Evolutionary conservation across 805 yeast genomes (phyloP).

Genomic region (Teunomyces kruisii): DNA sequence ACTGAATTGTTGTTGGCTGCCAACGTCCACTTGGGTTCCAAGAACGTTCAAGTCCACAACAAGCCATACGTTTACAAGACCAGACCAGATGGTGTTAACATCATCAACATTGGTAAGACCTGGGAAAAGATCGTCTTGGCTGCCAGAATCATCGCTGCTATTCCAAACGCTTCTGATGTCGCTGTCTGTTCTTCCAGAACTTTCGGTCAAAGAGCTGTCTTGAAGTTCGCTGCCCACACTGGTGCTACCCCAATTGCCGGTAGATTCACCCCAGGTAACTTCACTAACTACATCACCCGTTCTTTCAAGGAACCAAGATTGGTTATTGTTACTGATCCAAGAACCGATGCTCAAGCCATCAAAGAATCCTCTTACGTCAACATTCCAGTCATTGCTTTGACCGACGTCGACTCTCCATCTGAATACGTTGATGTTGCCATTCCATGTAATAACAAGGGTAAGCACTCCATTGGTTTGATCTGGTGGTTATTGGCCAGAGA

Average conservation of each 20-base stretch:
- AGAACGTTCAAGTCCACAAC: constrained; percentile 99
- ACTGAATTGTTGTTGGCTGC: constrained; percentile 99
- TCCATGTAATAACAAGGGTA: constrained; percentile 99
- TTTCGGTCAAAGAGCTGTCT: constrained; percentile 99
- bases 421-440: constrained; percentile 99
- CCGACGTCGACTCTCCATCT: constrained; percentile 98
- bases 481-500: constrained; percentile 99
- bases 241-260: constrained; percentile 99
- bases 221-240: constrained; percentile 99
- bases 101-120: constrained; percentile 97
- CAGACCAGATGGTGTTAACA: constrained; percentile 99
- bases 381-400: constrained; percentile 99
- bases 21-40: constrained; percentile 98
- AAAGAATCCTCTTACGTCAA: constrained; percentile 99
- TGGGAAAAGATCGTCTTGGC: constrained; percentile 99
- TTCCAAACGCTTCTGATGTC: constrained; percentile 97
- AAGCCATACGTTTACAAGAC: constrained; percentile 95
- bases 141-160: constrained; percentile 99
- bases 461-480: constrained; percentile 98
- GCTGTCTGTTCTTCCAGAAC: constrained; percentile 99
- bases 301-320: constrained; percentile 99
- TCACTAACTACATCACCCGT: constrained; percentile 99
- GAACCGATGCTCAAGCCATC: constrained; percentile 99
- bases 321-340: constrained; percentile 98
- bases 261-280: constrained; percentile 99